Percentiles rank a stretch among this genome's conserved stretches.
phyloP scores from a whole-genome alignment of 2,329 filamentous ascomycete species.

The Monilinia vaccinii-corymbosi region DNA sequence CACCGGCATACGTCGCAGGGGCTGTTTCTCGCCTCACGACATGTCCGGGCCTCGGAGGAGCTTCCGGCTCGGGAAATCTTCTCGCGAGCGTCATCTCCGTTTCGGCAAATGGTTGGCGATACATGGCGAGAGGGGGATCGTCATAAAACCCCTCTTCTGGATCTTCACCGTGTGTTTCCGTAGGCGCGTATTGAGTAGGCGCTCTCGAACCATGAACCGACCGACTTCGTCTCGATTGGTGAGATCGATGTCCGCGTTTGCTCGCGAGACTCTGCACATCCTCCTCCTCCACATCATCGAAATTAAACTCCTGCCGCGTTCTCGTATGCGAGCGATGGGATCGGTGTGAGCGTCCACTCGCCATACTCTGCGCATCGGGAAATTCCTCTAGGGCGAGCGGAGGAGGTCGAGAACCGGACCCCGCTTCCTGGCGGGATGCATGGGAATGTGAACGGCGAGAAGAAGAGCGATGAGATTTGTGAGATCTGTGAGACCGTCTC shows the following conservation, averaged over 20 bases:
- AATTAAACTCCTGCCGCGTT: neutral
- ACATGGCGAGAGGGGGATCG: conserved; percentile 6
- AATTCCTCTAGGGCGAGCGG: conserved; percentile 1
- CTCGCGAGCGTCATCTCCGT: conserved; percentile 2
- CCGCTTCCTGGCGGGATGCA: conserved; percentile 5
- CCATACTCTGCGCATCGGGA: conserved; percentile 1
- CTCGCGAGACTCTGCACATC: conserved; percentile 6
- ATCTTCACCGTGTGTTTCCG: conserved; percentile 14
- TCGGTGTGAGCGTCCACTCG: conserved; percentile 12
- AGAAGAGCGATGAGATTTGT: conserved; percentile 17
- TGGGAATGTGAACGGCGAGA: conserved; percentile 19
- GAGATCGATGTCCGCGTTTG: conserved; percentile 12
- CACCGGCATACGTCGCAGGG: neutral
- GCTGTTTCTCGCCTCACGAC: conserved; percentile 5
- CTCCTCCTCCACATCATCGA: conserved; percentile 1
- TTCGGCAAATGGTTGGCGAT: conserved; percentile 20
- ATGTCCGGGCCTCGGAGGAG: neutral
- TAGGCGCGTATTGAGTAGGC: conserved; percentile 7
- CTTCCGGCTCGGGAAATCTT: conserved; percentile 23
- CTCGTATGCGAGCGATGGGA: conserved; percentile 4
- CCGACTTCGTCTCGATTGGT: conserved; percentile 8
- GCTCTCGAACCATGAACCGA: conserved; percentile 8
- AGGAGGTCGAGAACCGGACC: conserved; percentile 10
- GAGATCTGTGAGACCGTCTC: conserved; percentile 18
- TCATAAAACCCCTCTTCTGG: neutral